phyloP scores from a whole-genome alignment of 495 filamentous ascomycete species.

The Penicillium soppii region DNA sequence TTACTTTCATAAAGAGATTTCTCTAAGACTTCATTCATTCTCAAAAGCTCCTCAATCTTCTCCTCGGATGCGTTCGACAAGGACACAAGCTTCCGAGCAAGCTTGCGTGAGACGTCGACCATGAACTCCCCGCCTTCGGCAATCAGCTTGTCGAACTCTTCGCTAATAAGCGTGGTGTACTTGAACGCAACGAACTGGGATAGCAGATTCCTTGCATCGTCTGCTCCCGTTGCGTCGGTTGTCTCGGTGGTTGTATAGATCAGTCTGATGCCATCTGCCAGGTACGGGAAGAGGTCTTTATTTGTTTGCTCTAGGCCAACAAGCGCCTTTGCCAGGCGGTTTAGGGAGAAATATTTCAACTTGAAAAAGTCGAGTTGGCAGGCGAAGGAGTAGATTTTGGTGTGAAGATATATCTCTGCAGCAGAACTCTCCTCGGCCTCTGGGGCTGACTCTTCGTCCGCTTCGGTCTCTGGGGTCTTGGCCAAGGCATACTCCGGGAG shows the following conservation, averaged over 20 bases:
- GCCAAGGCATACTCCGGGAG: neutral
- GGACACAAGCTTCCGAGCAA: neutral
- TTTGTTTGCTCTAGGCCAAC: neutral
- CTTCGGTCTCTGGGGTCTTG: neutral
- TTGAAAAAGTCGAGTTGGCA: neutral
- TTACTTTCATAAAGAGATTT: too few relatives aligned
- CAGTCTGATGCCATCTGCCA: conserved; percentile 4
- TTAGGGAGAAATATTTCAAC: neutral
- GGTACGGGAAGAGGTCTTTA: neutral
- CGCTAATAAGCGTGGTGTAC: neutral
- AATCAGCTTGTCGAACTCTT: neutral
- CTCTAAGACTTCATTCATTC: neutral
- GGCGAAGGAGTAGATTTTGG: conserved; percentile 10
- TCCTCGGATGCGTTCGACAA: neutral
- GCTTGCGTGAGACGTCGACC: conserved; percentile 6
- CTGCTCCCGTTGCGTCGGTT: too few relatives aligned
- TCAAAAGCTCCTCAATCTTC: neutral
- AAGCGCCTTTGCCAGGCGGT: neutral
- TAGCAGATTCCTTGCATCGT: conserved; percentile 1
- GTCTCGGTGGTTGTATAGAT: neutral
- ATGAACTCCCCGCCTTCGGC: conserved; percentile 8
- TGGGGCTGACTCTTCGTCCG: neutral
- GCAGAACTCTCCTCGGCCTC: neutral
- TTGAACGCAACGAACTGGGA: conserved; percentile 6
- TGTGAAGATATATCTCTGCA: conserved; percentile 2